Base-by-base conservation (phyloP, 805 yeast genomes). In the Brettanomyces naardenensis region DNA sequence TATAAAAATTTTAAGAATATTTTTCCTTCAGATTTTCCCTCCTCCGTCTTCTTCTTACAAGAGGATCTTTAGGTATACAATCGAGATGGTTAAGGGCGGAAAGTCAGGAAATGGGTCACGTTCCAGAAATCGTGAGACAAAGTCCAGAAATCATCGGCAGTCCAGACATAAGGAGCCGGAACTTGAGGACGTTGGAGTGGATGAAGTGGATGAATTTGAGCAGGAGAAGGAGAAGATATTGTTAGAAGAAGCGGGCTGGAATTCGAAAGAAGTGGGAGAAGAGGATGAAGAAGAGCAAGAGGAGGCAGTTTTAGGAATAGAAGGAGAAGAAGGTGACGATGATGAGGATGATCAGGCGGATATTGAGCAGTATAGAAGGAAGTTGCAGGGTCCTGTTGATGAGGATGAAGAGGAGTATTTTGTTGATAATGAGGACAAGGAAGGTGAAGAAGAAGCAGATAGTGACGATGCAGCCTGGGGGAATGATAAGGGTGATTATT, bases 201-300 rank as follows among this genome's bases (percentile, higher is more conserved):
- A 77, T 54, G 89, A 81, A 47, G 78, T 81, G 7, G 90, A 82
- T 49, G 74, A 72, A 9, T 82, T 80, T 56, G 77, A 75, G 44
- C 70, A 73, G 5, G 73, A 71, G 37, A 66, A 65, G 47, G 87
- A 80, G 49, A 68, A 73, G 50, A 53, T 78, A 9, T 49, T 79
- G 34, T 59, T 79, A 27, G 75, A 73, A 1, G 65, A 72, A 27
- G 83, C 86, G 1, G 79, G 77, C 0, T 58, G 71, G 21, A 60
- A 60, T 19, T 25, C 23, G 17, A 22, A 27, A n/a, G 41, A 40
- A 14, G 30, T 37, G 4, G 36, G 32, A 19, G 53, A 59, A 6
- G 42, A 52, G 14, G 41, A 44, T 5, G 56, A 47, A 5, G 59
- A 57, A 4, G 67, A 61, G 2, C 63, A 59, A 14, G 68, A 44